Conservation (phyloP, 179 eudicot genomes). For the Gypsophila paniculata region DNA sequence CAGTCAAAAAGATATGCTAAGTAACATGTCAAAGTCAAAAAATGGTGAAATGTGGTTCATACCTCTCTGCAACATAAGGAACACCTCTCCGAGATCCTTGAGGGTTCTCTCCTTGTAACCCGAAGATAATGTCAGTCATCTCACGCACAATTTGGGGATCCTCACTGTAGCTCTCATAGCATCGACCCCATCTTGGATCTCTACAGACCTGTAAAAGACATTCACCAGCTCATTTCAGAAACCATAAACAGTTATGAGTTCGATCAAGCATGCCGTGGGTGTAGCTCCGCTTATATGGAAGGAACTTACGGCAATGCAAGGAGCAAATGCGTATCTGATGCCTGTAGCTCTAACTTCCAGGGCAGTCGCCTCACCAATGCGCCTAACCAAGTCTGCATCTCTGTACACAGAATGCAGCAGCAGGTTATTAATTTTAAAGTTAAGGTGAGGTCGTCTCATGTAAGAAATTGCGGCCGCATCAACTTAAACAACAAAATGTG, state of each 20-base stretch:
- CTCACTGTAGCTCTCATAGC: constrained; percentile 76
- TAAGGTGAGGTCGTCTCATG: too few species aligned
- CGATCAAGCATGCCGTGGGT: neutral
- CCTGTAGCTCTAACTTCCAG: constrained; percentile 77
- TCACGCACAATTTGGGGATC: constrained; percentile 57
- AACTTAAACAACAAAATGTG: neutral
- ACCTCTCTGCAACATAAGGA: constrained; percentile 57
- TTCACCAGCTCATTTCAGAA: neutral
- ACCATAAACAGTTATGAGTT: neutral
- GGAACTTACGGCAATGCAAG: constrained; percentile 63
- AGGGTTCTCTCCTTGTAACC: constrained; percentile 65
- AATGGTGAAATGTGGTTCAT: constrained; percentile 8
- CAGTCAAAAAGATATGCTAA: neutral
- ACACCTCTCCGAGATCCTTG: constrained; percentile 35
- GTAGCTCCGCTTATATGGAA: neutral
- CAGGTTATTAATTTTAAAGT: neutral
- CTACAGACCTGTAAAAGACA: constrained; percentile 51
- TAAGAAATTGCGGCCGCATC: neutral
- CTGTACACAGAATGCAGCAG: constrained; percentile 24
- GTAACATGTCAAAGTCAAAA: neutral
- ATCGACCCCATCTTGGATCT: constrained; percentile 84
- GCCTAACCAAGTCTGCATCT: constrained; percentile 50
- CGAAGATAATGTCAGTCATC: constrained; percentile 62
- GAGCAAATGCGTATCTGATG: constrained; percentile 57
- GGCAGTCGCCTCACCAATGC: constrained; percentile 71